Evolutionary conservation across 169 alveolate species (phyloP), one percentile per base, ranked within the genome.

Genomic region (Plasmodium falciparum): DNA sequence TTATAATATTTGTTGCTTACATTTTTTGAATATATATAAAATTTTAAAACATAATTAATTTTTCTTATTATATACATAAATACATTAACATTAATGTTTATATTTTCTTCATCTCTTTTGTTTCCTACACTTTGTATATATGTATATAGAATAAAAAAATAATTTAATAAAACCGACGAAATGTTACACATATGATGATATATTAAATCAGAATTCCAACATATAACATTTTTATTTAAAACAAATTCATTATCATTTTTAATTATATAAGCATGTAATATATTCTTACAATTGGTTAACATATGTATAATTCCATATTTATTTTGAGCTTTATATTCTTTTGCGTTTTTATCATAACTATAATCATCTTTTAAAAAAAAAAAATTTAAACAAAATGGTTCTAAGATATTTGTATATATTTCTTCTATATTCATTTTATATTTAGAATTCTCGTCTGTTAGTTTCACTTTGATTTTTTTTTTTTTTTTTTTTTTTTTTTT

Each of bases 161-260:
- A 86, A 45, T 86, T 86, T 26, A 45, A 17, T 22, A 86, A 47
- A n/a, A 62, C 17, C 13, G 13, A 33, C 3, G 50, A 58, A 22
- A 86, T 33, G 71, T 86, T 72, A n/a, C 61, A 56, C 69, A 86
- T 7, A 22, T 61, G 61, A 54, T 67, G 62, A 86, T 43, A 73
- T 17, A 83, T 13, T 15, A 47, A 72, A 39, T 70, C 74, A 2
- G 6, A 1, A n/a, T 9, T 61, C 39, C 33, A 15, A 17, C 29
- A 39, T 61, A 5, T 24, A 12, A 17, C n/a, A 17, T 47, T 47
- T 54, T 62, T 69, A 39, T 5, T 39, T 5, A 39, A 39, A 39
- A 5, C 1, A 39, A 39, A 39, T 0, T 39, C 47, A 39, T 39
- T 7, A 9, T 47, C 24, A 50, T 50, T 24, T 24, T 69, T 45